A percentile compares a stretch with the other conserved stretches of the same genome.
phyloP scores from a whole-genome alignment of 2,329 filamentous ascomycete species.

The Trichoderma cornu-damae region DNA sequence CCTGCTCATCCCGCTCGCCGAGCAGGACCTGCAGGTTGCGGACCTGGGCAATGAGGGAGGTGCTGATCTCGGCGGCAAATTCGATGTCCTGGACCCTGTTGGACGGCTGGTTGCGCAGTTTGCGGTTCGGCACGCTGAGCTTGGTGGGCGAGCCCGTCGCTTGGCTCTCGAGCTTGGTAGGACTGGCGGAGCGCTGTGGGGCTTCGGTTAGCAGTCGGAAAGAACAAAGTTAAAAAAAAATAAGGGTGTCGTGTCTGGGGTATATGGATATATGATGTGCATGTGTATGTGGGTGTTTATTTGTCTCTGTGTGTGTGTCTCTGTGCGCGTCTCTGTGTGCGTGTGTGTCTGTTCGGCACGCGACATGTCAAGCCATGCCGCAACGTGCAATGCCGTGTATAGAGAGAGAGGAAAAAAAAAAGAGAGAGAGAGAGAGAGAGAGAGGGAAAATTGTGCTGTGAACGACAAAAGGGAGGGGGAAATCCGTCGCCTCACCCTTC shows the following conservation, averaged over 20 bases:
- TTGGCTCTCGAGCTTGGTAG: slow-evolving; percentile 76
- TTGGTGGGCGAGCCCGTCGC: slow-evolving; percentile 85
- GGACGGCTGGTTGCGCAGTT: slow-evolving; percentile 82
- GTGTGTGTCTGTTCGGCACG: no score
- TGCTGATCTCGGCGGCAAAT: slow-evolving; percentile 97
- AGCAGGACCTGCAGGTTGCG: slow-evolving; percentile 82
- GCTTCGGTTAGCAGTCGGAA: slow-evolving; percentile 10
- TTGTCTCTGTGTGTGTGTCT: no score
- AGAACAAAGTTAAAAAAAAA: neutral
- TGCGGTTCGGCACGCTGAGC: slow-evolving; percentile 77
- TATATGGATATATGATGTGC: neutral
- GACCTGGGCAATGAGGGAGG: slow-evolving; percentile 87
- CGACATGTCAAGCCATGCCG: no score
- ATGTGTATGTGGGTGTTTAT: neutral
- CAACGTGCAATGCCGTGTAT: no score
- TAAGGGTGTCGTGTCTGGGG: neutral
- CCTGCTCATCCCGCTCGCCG: slow-evolving; percentile 78
- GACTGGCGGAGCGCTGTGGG: slow-evolving; percentile 60
- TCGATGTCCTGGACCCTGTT: slow-evolving; percentile 93
- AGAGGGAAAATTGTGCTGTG: neutral
- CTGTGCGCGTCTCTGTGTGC: no score
- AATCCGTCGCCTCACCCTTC: slow-evolving; percentile 42
- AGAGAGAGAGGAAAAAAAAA: no score
- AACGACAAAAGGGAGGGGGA: neutral
- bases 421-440: neutral